Conservation (phyloP, 768 basidiomycete genomes). For the Austroboletus eburneus region DNA sequence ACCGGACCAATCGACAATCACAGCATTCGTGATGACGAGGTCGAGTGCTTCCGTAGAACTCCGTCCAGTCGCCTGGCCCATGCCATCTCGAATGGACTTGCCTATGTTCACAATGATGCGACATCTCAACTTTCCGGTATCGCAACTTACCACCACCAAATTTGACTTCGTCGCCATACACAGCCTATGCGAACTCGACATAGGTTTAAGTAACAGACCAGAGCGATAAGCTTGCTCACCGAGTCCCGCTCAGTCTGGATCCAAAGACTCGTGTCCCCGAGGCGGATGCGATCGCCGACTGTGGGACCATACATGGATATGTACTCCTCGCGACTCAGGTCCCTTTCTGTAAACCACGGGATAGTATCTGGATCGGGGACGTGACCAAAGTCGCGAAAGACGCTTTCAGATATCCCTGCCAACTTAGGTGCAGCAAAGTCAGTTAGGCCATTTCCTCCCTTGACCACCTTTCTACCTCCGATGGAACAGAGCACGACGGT, state of each 20-base stretch:
- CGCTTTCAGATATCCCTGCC: constrained; percentile 28
- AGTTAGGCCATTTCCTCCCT: constrained; percentile 73
- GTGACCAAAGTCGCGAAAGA: constrained; percentile 60
- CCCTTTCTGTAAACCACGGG: constrained; percentile 47
- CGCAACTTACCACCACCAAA: constrained; percentile 82
- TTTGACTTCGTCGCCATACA: constrained; percentile 96
- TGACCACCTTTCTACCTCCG: constrained; percentile 63
- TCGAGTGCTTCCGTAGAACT: constrained; percentile 70
- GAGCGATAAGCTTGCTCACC: constrained; percentile 34
- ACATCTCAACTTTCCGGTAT: too few species aligned
- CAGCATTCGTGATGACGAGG: constrained; percentile 90
- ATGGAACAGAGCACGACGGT: constrained; percentile 79
- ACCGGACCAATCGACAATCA: constrained; percentile 92
- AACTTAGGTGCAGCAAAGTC: constrained; percentile 42
- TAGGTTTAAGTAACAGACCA: not conserved
- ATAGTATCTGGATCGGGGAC: constrained; percentile 59
- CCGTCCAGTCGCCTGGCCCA: constrained; percentile 86
- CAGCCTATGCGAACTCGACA: constrained; percentile 45
- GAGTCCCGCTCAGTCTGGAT: constrained; percentile 86
- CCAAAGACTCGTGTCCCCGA: constrained; percentile 91
- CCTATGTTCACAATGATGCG: constrained; percentile 41
- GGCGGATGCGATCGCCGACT: constrained; percentile 77
- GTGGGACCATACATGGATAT: constrained; percentile 97
- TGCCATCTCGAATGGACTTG: constrained; percentile 93
- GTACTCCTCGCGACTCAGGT: constrained; percentile 69